Base-by-base conservation (phyloP, 164 flowering plant genomes). In the Aristolochia fimbriata region DNA sequence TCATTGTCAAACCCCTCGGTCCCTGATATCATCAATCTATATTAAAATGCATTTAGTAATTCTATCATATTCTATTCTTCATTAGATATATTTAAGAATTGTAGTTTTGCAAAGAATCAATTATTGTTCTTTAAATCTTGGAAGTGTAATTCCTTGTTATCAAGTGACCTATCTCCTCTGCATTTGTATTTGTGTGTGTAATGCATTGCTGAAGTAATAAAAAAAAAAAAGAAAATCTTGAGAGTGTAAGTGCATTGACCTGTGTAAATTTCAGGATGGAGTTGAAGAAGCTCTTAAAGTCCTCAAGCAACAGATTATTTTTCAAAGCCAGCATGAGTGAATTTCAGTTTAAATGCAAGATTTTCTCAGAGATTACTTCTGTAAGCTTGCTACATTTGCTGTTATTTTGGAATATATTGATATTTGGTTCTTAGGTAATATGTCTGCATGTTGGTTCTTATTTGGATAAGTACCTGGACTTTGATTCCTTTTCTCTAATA, bases 251-350 rank as follows among this genome's bases (percentile, higher is more conserved):
- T 37, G 12, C 43, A 37, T 37, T 20, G 21, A 15, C 15, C 37
- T 54, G 48, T 14, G 19, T 48, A 43, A 58, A 20, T 62, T 67
- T 66, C 83, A 83, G 92, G 83, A 84, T 73, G 88, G 95, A 57
- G 73, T 87, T 51, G 59, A 49, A 43, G 78, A 81, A 74, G 88
- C 95, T 60, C 77, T 84, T 55, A 81, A 74, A 66, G 62, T 73
- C 55, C 81, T 86, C 60, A 83, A 82, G 71, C 74, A 81, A 65
- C 77, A 77, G 61, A 61, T 80, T 21, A 59, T 72, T 43, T 24
- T 15, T 67, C n/a, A 23, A 6, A 41, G 47, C 47, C 53, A 51
- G 62, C 25, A 23, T 3, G 30, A 55, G 22, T 49, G 52, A 49
- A 49, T 49, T 2, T 49, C 7, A 19, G 51, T 6, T 17, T 20